Conservation (phyloP, 2,329 filamentous ascomycete species). For the Balansia obtecta region DNA sequence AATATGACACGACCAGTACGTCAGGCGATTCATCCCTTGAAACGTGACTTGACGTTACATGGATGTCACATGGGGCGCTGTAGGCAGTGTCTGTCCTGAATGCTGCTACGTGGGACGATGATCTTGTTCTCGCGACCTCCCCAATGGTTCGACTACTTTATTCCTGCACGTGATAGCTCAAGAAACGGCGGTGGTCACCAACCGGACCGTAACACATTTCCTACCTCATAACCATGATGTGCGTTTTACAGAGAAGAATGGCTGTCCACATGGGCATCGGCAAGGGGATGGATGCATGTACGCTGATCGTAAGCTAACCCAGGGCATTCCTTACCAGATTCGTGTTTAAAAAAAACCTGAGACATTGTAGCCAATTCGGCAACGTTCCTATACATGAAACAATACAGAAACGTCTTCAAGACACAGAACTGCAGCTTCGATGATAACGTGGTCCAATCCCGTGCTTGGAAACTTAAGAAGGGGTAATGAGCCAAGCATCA, state of each 20-base stretch:
- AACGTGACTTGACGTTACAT: no score
- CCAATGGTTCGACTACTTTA: neutral
- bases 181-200: conserved; percentile 9
- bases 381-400: no score
- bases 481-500: no score
- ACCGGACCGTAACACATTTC: conserved; percentile 17
- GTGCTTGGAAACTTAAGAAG: no score
- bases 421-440: no score
- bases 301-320: no score
- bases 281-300: neutral
- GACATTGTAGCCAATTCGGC: no score
- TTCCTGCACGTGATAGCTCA: neutral
- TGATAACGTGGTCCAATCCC: neutral
- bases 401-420: no score
- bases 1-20: no score
- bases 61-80: neutral
- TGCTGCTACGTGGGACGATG: neutral
- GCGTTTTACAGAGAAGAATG: conserved; percentile 4
- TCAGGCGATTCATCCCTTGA: no score
- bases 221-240: conserved; percentile 12
- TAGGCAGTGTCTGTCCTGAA: neutral
- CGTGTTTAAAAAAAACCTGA: no score
- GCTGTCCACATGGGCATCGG: neutral
- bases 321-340: no score
- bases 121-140: neutral